Percentiles rank a stretch among this genome's conserved stretches.
Evolutionary conservation across 2,329 filamentous ascomycete species (phyloP).

Genomic region (Aspergillus sp.): DNA sequence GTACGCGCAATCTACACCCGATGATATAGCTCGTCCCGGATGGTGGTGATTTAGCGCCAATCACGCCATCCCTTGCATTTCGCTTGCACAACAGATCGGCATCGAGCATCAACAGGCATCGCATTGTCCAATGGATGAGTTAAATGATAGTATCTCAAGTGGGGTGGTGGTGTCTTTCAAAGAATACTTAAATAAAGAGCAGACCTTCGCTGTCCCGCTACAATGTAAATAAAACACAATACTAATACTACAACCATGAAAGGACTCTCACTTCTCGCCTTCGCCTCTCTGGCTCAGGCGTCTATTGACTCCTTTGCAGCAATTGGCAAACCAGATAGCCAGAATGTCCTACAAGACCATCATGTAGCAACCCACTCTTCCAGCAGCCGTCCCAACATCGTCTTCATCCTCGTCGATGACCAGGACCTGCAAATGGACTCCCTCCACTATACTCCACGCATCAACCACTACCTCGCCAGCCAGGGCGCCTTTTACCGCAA

Average conservation of each 20-base stretch:
- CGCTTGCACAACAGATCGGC: background rate
- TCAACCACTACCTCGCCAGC: slow-evolving; percentile 54
- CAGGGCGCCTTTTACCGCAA: slow-evolving; percentile 60
- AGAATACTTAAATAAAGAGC: too few relatives aligned
- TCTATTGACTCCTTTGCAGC: background rate
- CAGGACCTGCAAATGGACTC: slow-evolving; percentile 64
- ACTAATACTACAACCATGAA: background rate
- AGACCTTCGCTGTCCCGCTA: background rate
- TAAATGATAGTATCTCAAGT: too few relatives aligned
- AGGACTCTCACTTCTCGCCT: background rate
- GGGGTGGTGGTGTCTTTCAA: too few relatives aligned
- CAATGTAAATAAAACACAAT: background rate
- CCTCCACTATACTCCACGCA: slow-evolving; percentile 59
- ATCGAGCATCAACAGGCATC: too few relatives aligned
- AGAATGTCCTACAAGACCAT: background rate
- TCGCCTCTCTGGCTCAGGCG: background rate
- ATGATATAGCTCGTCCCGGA: background rate
- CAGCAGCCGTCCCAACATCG: slow-evolving; percentile 52
- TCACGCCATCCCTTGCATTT: background rate
- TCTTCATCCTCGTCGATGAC: slow-evolving; percentile 68
- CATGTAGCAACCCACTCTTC: background rate
- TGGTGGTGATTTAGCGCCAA: background rate
- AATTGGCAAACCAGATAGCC: background rate
- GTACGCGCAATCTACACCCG: too few relatives aligned
- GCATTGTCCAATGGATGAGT: too few relatives aligned